Conservation (phyloP, 164 flowering plant genomes). For the Macadamia integrifolia region DNA sequence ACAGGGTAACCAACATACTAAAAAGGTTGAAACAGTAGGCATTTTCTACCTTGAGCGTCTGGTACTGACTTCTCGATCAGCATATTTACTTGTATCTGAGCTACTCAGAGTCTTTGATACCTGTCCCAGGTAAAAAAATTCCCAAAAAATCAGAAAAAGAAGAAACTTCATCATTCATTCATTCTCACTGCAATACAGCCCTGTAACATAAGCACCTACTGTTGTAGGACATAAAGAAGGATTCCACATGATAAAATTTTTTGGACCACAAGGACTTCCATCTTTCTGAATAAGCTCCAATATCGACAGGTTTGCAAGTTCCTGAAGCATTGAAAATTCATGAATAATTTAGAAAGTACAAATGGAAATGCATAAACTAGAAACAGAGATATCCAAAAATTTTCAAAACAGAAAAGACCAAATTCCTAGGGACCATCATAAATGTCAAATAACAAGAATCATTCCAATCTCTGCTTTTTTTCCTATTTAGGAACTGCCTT, state of each 20-base stretch:
- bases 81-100: slow-evolving; percentile 15
- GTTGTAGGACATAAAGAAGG: slow-evolving; percentile 44
- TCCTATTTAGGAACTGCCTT: too few relatives aligned
- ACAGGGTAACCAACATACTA: neutral
- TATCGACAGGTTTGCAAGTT: slow-evolving; percentile 65
- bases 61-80: slow-evolving; percentile 19
- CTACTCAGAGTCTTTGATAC: slow-evolving; percentile 19
- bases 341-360: neutral
- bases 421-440: neutral
- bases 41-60: slow-evolving; percentile 50
- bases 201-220: slow-evolving; percentile 35
- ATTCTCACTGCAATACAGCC: neutral
- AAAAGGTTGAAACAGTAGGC: neutral
- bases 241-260: slow-evolving; percentile 85
- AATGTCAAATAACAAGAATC: neutral
- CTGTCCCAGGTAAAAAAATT: slow-evolving; percentile 23
- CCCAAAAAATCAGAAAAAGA: neutral
- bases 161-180: neutral
- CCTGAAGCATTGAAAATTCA: slow-evolving; percentile 32
- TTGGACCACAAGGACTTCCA: slow-evolving; percentile 88
- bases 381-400: slow-evolving; percentile 3
- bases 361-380: neutral
- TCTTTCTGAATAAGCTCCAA: slow-evolving; percentile 79
- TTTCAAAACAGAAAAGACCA: neutral
- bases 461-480: too few relatives aligned